Percentiles rank a stretch among this genome's conserved stretches.
These are phyloP conservation scores for Tylopilus subfusipes DNA, from an alignment of 768 basidiomycete genomes.

Conservation along the genomic window DNA sequence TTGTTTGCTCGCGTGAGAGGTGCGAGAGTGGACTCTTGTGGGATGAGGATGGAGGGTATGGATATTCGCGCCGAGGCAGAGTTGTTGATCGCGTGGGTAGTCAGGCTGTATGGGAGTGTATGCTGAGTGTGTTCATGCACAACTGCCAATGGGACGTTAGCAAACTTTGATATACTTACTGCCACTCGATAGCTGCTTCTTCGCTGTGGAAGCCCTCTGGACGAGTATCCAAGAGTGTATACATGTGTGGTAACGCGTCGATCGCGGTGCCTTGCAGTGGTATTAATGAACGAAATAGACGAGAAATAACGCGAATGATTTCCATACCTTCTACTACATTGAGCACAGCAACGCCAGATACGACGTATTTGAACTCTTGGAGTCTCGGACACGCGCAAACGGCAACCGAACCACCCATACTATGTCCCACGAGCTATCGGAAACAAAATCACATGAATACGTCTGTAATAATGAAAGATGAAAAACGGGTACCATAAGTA, in stretches of 20 bases:
- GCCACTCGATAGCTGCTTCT: constrained; percentile 92
- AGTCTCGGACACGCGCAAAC: constrained; percentile 66
- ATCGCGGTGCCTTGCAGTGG: constrained; percentile 71
- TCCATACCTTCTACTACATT: constrained; percentile 86
- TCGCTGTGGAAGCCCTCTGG: constrained; percentile 82
- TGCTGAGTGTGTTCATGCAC: not conserved
- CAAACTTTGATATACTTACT: no score
- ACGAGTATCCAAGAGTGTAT: constrained; percentile 75
- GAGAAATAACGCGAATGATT: not conserved
- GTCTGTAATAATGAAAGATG: not conserved
- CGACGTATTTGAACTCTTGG: constrained; percentile 60
- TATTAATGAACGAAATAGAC: not conserved
- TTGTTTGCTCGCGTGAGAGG: constrained; percentile 27
- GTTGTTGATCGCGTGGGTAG: constrained; percentile 81
- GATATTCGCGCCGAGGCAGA: constrained; percentile 81
- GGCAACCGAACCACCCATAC: constrained; percentile 93
- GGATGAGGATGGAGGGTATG: constrained; percentile 72
- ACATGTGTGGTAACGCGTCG: constrained; percentile 92
- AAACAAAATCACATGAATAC: not conserved
- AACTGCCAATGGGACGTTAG: no score
- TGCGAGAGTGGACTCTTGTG: constrained; percentile 37
- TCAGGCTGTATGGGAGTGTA: constrained; percentile 46
- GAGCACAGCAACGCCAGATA: constrained; percentile 76
- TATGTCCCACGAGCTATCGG: constrained; percentile 84
- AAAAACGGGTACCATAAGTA: constrained; percentile 53